Conservation (phyloP, 306 rosid genomes). For the Acacia melanoxylon region DNA sequence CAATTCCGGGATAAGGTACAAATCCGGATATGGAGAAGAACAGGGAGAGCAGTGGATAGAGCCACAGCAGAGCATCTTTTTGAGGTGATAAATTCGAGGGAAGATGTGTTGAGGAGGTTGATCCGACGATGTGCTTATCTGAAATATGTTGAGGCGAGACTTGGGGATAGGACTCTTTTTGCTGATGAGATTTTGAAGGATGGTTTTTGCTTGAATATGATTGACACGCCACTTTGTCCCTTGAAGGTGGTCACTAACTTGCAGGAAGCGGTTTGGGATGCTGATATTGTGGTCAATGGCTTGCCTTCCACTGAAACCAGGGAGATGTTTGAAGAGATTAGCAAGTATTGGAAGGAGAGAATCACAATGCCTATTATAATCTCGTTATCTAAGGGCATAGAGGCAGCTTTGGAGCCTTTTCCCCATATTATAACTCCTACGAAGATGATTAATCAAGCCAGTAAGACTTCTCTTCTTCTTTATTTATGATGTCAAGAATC, state of each 20-base stretch:
- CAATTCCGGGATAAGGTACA: constrained; percentile 80
- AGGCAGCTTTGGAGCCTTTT: constrained; percentile 83
- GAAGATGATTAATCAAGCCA: constrained; percentile 78
- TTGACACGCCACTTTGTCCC: constrained; percentile 89
- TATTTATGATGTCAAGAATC: neutral
- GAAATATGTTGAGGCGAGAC: constrained; percentile 90
- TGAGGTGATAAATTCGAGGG: constrained; percentile 86
- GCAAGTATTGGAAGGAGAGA: constrained; percentile 88
- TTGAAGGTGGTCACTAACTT: constrained; percentile 88
- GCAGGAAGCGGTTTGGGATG: constrained; percentile 99
- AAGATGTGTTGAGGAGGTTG: constrained; percentile 85
- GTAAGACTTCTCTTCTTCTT: constrained; percentile 47
- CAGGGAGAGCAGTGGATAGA: constrained; percentile 70
- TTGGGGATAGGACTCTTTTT: constrained; percentile 77
- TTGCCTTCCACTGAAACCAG: constrained; percentile 89
- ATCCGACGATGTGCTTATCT: constrained; percentile 84
- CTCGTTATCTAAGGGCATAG: constrained; percentile 83
- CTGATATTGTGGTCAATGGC: constrained; percentile 93
- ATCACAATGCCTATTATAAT: constrained; percentile 78
- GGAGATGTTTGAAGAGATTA: constrained; percentile 87
- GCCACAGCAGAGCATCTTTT: constrained; percentile 82
- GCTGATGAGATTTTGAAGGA: constrained; percentile 95
- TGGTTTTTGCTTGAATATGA: constrained; percentile 92
- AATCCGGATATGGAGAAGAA: constrained; percentile 83
- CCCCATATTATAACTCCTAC: constrained; percentile 94